Percentiles rank a stretch among this genome's conserved stretches.
phyloP scores from a whole-genome alignment of 1,139 yeast species.

The Pneumocystis sp. region DNA sequence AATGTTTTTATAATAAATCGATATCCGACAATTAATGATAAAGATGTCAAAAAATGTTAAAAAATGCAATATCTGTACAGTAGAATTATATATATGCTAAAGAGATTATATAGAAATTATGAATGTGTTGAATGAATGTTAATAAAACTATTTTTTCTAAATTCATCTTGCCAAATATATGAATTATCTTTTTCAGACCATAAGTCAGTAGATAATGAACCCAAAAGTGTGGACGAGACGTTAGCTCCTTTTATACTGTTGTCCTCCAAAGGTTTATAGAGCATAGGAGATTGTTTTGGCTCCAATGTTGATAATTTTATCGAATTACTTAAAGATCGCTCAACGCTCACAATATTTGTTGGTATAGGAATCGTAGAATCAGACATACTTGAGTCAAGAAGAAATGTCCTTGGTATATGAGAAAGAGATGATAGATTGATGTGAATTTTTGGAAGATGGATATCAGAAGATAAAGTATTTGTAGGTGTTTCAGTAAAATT shows the following conservation, averaged over 20 bases:
- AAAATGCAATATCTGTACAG: background rate
- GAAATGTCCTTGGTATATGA: background rate
- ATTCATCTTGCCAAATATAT: background rate
- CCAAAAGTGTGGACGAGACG: background rate
- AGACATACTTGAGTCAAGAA: background rate
- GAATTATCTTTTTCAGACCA: background rate
- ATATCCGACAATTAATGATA: background rate
- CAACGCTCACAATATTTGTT: background rate
- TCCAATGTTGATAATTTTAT: background rate
- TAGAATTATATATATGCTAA: background rate
- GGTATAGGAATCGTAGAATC: background rate
- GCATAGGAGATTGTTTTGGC: background rate
- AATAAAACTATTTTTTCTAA: background rate
- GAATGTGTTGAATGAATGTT: background rate
- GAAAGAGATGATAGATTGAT: background rate
- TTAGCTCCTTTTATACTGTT: background rate
- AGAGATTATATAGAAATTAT: background rate
- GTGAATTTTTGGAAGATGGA: background rate
- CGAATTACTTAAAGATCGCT: background rate
- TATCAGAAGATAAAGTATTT: background rate
- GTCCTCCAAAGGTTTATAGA: background rate
- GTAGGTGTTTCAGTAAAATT: background rate
- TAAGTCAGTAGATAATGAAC: background rate
- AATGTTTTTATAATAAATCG: background rate
- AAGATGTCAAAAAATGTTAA: background rate